These are phyloP conservation scores for Rosa persica DNA, from an alignment of 306 rosid species.

Conservation along the genomic window DNA sequence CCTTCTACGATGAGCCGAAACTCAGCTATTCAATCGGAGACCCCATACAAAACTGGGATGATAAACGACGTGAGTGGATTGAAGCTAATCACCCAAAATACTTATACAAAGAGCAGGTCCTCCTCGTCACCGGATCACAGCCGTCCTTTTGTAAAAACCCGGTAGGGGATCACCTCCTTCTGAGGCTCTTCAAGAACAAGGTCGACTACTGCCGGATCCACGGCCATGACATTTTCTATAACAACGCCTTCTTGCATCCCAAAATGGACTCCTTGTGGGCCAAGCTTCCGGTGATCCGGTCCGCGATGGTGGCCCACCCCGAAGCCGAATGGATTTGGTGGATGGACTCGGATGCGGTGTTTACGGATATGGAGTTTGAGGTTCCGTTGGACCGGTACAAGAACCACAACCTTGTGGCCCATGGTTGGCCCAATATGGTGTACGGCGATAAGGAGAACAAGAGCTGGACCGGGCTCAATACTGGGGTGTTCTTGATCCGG, in stretches of 20 bases:
- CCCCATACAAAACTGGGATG: conserved; percentile 44
- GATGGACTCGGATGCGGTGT: conserved; percentile 46
- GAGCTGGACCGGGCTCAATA: conserved; percentile 50
- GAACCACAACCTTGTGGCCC: conserved; percentile 30
- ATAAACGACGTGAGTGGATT: conserved; percentile 43
- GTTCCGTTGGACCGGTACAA: conserved; percentile 29
- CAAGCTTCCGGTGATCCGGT: conserved; percentile 30
- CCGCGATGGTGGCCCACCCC: conserved; percentile 48
- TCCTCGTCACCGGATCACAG: conserved; percentile 46
- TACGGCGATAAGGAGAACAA: conserved; percentile 15
- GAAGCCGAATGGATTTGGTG: conserved; percentile 58
- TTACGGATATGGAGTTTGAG: conserved; percentile 47
- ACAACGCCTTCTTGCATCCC: conserved; percentile 38
- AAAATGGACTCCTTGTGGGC: conserved; percentile 50
- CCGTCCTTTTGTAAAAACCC: conserved; percentile 37
- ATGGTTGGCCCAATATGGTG: conserved; percentile 34
- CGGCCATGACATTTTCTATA: conserved; percentile 40
- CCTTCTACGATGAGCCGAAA: conserved; percentile 47
- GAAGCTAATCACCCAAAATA: conserved; percentile 19
- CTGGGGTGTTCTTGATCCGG: conserved; percentile 31
- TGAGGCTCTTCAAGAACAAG: conserved; percentile 55
- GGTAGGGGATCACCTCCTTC: conserved; percentile 47
- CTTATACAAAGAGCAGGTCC: neutral
- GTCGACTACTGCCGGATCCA: conserved; percentile 53
- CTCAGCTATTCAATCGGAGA: conserved; percentile 37